phyloP scores from a whole-genome alignment of 2,329 filamentous ascomycete species.

The Neofusicoccum kwambonambiense region DNA sequence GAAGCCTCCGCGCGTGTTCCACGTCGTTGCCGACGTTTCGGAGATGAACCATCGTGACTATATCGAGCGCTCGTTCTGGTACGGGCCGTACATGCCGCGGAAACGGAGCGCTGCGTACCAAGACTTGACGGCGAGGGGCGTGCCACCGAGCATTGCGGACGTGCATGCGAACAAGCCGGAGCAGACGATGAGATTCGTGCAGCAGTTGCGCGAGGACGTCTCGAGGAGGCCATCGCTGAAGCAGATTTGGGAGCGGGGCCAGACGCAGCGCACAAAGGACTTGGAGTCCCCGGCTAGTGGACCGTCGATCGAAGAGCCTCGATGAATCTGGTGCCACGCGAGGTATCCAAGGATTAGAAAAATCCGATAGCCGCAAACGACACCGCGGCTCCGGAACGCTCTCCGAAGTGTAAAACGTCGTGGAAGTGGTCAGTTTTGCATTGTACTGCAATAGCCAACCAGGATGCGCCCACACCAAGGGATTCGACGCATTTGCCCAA shows the following conservation, averaged over 20 bases:
- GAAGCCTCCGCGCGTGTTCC: conserved; percentile 38
- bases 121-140: conserved; percentile 26
- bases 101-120: conserved; percentile 24
- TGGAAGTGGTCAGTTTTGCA: not conserved
- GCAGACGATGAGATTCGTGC: conserved; percentile 14
- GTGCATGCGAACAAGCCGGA: conserved; percentile 7
- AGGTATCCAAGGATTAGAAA: too few relatives aligned
- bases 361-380: not conserved
- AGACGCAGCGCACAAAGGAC: not conserved
- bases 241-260: conserved; percentile 1
- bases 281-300: not conserved
- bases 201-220: conserved; percentile 35
- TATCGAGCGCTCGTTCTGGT: conserved; percentile 30
- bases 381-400: too few relatives aligned
- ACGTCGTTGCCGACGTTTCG: conserved; percentile 40
- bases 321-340: not conserved
- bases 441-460: not conserved
- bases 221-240: conserved; percentile 18
- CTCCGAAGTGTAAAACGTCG: not conserved
- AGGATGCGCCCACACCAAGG: not conserved
- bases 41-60: conserved; percentile 42
- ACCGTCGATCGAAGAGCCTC: not conserved
- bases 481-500: not conserved
- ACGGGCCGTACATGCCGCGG: conserved; percentile 17
- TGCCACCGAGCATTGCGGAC: conserved; percentile 9